A percentile compares a stretch with the other conserved stretches of the same genome.
Evolutionary conservation across 2,329 filamentous ascomycete species (phyloP).

Genomic region (Cercospora sp.): DNA sequence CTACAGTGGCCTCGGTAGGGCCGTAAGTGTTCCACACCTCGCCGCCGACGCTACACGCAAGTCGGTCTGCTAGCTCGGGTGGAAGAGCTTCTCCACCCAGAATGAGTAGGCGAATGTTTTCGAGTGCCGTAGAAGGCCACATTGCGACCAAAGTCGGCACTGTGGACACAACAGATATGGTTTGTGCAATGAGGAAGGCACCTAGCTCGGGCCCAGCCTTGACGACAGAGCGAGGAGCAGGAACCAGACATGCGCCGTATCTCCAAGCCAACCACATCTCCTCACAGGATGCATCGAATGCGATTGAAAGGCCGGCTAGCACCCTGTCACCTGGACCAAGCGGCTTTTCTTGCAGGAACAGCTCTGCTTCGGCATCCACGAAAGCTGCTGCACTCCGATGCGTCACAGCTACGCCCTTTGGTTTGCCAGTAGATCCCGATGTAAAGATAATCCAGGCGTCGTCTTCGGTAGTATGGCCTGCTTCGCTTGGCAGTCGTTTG

Average conservation of each 20-base stretch:
- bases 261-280: slow-evolving; percentile 13
- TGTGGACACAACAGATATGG: slow-evolving; percentile 6
- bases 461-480: not conserved
- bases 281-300: slow-evolving; percentile 14
- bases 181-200: not conserved
- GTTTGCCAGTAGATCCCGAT: slow-evolving; percentile 19
- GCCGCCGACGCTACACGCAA: not conserved
- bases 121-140: slow-evolving; percentile 3
- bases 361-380: slow-evolving; percentile 10
- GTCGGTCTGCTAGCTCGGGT: slow-evolving; percentile 1
- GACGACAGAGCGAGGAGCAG: slow-evolving; percentile 1
- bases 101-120: slow-evolving; percentile 6
- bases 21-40: slow-evolving; percentile 13
- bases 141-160: slow-evolving; percentile 5
- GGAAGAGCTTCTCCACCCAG: slow-evolving; percentile 9
- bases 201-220: slow-evolving; percentile 7
- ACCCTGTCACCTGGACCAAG: slow-evolving; percentile 6
- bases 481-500: not conserved
- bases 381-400: slow-evolving; percentile 17
- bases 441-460: slow-evolving; percentile 17
- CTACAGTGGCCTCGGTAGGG: slow-evolving; percentile 7
- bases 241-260: slow-evolving; percentile 5
- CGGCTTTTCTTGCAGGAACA: slow-evolving; percentile 7
- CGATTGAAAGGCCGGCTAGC: slow-evolving; percentile 6
- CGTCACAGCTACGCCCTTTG: slow-evolving; percentile 17